phyloP scores from a whole-genome alignment of 2,329 filamentous ascomycete species.

The Cercospora brassicicola region DNA sequence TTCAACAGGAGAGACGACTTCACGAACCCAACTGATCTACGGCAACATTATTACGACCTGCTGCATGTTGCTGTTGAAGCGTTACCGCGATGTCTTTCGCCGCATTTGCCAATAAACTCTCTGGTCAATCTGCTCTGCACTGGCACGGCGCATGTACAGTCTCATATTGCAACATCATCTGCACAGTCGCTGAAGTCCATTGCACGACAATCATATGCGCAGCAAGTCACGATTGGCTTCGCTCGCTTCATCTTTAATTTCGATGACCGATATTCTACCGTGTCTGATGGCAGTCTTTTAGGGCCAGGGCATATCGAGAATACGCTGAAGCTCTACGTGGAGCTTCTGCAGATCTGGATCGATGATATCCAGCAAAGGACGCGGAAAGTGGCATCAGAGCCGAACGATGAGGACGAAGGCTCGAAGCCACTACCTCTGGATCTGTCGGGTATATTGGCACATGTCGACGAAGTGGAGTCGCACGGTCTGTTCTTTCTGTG shows the following conservation, averaged over 20 bases:
- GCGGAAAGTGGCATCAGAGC: conserved; percentile 67
- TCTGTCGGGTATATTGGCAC: conserved; percentile 81
- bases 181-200: conserved; percentile 93
- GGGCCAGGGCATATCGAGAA: conserved; percentile 92
- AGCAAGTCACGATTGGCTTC: conserved; percentile 95
- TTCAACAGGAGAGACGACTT: conserved; percentile 83
- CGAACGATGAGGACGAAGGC: conserved; percentile 57
- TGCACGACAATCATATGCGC: conserved; percentile 85
- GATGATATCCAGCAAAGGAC: conserved; percentile 90
- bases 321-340: conserved; percentile 87
- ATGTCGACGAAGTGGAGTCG: conserved; percentile 95
- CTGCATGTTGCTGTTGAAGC: conserved; percentile 94
- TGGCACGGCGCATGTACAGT: conserved; percentile 91
- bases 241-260: conserved; percentile 98
- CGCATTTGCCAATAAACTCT: conserved; percentile 87
- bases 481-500: conserved; percentile 97
- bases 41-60: conserved; percentile 92
- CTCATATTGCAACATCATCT: conserved; percentile 87
- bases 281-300: conserved; percentile 96
- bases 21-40: conserved; percentile 71
- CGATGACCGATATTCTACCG: conserved; percentile 93
- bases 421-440: conserved; percentile 57
- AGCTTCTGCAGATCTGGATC: conserved; percentile 94
- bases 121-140: conserved; percentile 94
- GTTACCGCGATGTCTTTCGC: conserved; percentile 86